Conservation (phyloP, 1,284 basidiomycete species). For the Peniophora sp. region DNA sequence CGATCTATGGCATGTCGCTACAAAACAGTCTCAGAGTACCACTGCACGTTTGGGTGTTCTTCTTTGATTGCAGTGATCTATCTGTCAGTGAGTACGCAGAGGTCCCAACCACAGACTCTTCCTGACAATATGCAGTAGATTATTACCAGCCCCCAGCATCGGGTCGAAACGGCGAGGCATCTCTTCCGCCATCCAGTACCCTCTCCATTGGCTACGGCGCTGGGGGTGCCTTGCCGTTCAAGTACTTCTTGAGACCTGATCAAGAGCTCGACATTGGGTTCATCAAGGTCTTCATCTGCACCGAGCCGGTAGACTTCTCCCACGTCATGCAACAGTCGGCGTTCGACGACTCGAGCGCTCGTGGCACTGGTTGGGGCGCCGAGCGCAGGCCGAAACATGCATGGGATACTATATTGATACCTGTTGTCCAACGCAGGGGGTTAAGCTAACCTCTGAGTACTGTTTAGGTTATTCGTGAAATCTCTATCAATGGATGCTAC, state of each 20-base stretch:
- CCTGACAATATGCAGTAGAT: too few species aligned
- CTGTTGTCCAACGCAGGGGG: too few species aligned
- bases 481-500: too few species aligned
- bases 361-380: too few species aligned
- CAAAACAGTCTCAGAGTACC: slow-evolving; percentile 5
- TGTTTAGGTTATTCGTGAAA: too few species aligned
- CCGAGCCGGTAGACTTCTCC: neutral
- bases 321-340: neutral
- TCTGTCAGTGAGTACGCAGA: slow-evolving; percentile 13
- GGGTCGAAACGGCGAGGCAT: neutral
- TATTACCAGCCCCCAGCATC: too few species aligned
- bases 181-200: neutral
- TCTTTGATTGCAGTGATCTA: slow-evolving; percentile 11
- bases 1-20: slow-evolving; percentile 4
- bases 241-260: neutral
- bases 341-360: neutral
- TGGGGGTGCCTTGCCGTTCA: neutral
- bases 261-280: neutral
- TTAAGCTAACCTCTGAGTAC: too few species aligned
- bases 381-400: too few species aligned
- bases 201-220: neutral
- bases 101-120: too few species aligned
- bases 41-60: slow-evolving; percentile 9
- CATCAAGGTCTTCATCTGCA: neutral
- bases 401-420: too few species aligned